Evolutionary conservation across 1,284 basidiomycete genomes (phyloP), one percentile per base, ranked within the genome.

Genomic region (Lentinula novae-zelandiae): DNA sequence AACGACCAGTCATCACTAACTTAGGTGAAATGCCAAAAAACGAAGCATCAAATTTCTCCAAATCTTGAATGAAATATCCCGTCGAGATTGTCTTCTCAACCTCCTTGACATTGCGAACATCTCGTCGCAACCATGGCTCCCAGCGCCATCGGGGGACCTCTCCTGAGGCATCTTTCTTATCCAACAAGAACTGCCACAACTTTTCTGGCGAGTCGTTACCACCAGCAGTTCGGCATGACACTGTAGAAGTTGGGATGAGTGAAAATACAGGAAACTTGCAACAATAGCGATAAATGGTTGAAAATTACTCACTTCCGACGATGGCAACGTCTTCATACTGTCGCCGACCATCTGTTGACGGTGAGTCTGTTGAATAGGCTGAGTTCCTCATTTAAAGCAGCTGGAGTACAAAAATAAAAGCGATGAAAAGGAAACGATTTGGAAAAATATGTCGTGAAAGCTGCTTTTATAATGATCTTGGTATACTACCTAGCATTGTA

Each of bases 121-220:
- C 52, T 53, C 52, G 52, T 53, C 52, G 52, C 52, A 53, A 53
- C 52, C 52, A 53, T 36, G 34, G 52, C 34, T 53, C 52, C 52
- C 52, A 53, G 3, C 34, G 52, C 52, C 52, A 53, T 20, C 17
- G 15, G n/a, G 52, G 52, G 39, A 53, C 52, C 36, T 53, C 52
- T 53, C 52, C 52, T 20, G 52, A 53, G 17, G 52, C 52, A 22
- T 53, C 36, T 36, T 39, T 53, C 52, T 53, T 53, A 20, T 53
- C 15, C 36, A 53, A 39, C 36, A 53, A 38, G 36, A 53, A 53
- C 17, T 53, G 52, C 52, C 52, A 53, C 36, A 53, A 38, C 20
- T 53, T 53, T 12, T 53, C 52, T 17, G 34, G 52, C 6, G 52
- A 39, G 20, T 53, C 52, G 12, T 53, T 53, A 15, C 52, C 52